Evolutionary conservation across 352 stramenopile genomes (phyloP).

Genomic region (Lagenidium giganteum): DNA sequence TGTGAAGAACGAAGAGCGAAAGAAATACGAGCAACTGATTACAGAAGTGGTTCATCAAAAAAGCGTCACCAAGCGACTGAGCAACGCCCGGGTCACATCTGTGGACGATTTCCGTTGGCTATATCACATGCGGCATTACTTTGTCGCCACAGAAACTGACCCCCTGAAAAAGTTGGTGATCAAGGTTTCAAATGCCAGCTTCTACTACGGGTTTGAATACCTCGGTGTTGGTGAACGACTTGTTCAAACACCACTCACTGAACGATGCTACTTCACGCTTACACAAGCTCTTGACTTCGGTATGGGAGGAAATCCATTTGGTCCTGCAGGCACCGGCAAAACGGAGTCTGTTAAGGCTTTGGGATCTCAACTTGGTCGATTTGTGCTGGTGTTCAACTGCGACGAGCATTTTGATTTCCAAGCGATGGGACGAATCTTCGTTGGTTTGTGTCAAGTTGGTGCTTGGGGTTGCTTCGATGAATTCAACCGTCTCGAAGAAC

Average conservation of each 20-base stretch:
- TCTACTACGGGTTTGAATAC: constrained; percentile 99
- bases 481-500: constrained; percentile 99
- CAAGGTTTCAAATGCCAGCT: constrained; percentile 97
- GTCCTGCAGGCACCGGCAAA: constrained; percentile 99
- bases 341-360: constrained; percentile 99
- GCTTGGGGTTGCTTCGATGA: constrained; percentile 99
- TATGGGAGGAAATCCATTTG: constrained; percentile 98
- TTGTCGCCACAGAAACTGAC: constrained; percentile 73
- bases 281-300: constrained; percentile 99
- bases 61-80: constrained; percentile 94
- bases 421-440: constrained; percentile 99
- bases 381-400: constrained; percentile 99
- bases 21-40: constrained; percentile 99
- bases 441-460: constrained; percentile 98
- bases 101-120: constrained; percentile 98
- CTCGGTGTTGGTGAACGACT: constrained; percentile 99
- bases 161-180: constrained; percentile 94
- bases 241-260: constrained; percentile 99
- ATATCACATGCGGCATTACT: constrained; percentile 99
- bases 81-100: constrained; percentile 74
- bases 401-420: constrained; percentile 99
- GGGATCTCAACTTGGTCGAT: constrained; percentile 97
- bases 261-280: constrained; percentile 99
- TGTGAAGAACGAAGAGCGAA: constrained; percentile 91
- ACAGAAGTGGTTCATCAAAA: constrained; percentile 99